Evolutionary conservation across 306 rosid genomes (phyloP).

Genomic region (Quercus wislizeni): DNA sequence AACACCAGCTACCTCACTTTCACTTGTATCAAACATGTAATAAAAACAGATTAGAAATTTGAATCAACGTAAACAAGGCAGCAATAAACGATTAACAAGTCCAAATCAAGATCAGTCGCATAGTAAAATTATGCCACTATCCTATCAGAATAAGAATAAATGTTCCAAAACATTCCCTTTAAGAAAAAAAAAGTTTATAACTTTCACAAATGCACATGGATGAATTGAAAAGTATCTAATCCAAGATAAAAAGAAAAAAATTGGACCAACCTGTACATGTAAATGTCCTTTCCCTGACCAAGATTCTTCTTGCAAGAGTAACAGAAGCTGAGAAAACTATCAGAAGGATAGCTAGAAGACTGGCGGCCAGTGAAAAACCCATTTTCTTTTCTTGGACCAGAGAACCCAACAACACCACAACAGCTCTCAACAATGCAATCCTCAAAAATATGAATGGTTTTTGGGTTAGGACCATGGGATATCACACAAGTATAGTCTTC

Average conservation of each 20-base stretch:
- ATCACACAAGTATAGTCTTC: slow-evolving; percentile 92
- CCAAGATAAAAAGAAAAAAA: not conserved
- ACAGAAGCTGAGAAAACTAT: slow-evolving; percentile 69
- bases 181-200: not conserved
- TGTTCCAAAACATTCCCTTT: no score
- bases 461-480: slow-evolving; percentile 72
- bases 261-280: slow-evolving; percentile 82
- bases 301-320: slow-evolving; percentile 71
- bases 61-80: not conserved
- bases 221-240: not conserved
- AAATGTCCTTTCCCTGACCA: slow-evolving; percentile 74
- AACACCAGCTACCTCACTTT: not conserved
- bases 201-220: not conserved
- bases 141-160: not conserved
- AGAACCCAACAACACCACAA: slow-evolving; percentile 40
- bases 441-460: slow-evolving; percentile 73
- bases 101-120: not conserved
- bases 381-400: slow-evolving; percentile 25
- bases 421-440: slow-evolving; percentile 65
- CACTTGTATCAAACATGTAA: not conserved
- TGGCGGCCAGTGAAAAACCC: slow-evolving; percentile 25
- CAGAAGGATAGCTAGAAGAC: slow-evolving; percentile 26
- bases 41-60: not conserved
- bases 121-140: not conserved
- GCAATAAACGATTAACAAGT: not conserved